phyloP scores from a whole-genome alignment of 805 yeast species.

The Ogataea pignaliae region DNA sequence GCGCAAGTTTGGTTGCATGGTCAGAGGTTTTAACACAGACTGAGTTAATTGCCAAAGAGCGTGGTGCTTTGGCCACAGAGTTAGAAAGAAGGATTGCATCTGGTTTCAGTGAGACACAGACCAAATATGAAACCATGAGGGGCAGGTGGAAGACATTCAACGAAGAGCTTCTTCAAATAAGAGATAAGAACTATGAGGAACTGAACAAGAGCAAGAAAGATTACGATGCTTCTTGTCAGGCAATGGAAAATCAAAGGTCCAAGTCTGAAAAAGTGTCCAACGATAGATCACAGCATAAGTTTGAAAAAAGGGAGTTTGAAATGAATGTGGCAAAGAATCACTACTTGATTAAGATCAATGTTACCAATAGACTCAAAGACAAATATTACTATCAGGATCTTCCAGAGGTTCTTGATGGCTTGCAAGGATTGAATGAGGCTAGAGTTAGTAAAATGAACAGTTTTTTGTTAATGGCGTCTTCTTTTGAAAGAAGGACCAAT shows the following conservation, averaged over 20 bases:
- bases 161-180: conserved; percentile 48
- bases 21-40: conserved; percentile 80
- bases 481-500: conserved; percentile 48
- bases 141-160: conserved; percentile 54
- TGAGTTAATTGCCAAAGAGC: conserved; percentile 71
- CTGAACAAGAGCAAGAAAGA: conserved; percentile 61
- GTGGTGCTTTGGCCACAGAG: conserved; percentile 53
- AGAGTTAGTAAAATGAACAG: conserved; percentile 69
- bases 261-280: conserved; percentile 59
- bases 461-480: conserved; percentile 56
- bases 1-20: conserved; percentile 88
- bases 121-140: conserved; percentile 49
- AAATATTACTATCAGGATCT: conserved; percentile 89
- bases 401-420: conserved; percentile 82
- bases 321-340: conserved; percentile 88
- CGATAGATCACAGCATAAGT: conserved; percentile 47
- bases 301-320: conserved; percentile 59
- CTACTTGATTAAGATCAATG: conserved; percentile 73
- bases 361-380: conserved; percentile 88
- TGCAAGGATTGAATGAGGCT: conserved; percentile 80
- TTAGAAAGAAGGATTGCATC: conserved; percentile 56
- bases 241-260: conserved; percentile 75
- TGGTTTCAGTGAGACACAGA: conserved; percentile 51
- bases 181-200: conserved; percentile 47
- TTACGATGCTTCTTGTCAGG: conserved; percentile 78